Evolutionary conservation across 1,284 basidiomycete species (phyloP).

Genomic region (Microstroma glucosiphilum): DNA sequence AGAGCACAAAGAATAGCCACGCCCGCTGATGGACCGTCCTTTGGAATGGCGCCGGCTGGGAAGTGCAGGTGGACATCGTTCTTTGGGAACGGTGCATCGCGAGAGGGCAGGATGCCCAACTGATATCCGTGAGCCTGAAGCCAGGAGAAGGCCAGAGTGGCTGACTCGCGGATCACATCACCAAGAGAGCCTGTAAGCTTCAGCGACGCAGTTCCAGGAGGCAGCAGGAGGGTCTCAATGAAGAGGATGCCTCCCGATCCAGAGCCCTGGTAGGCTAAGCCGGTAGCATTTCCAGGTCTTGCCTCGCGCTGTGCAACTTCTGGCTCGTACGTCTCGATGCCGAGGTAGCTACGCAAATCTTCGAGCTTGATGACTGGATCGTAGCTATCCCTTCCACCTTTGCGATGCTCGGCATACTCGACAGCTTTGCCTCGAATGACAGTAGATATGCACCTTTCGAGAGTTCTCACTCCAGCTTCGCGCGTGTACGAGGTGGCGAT

Average conservation of each 20-base stretch:
- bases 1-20: conserved; percentile 80
- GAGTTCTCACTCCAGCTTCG: conserved; percentile 83
- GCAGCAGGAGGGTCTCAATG: conserved; percentile 67
- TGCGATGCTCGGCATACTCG: conserved; percentile 71
- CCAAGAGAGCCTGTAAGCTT: conserved; percentile 70
- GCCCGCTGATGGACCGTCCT: conserved; percentile 78
- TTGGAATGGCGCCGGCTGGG: conserved; percentile 77
- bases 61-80: conserved; percentile 83
- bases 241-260: conserved; percentile 80
- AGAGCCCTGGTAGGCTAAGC: conserved; percentile 78
- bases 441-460: conserved; percentile 79
- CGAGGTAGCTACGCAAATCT: conserved; percentile 78
- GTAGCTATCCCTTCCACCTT: conserved; percentile 57
- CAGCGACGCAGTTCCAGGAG: conserved; percentile 64
- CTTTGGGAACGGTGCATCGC: conserved; percentile 66
- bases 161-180: conserved; percentile 75
- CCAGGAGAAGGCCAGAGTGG: conserved; percentile 66
- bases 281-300: conserved; percentile 68
- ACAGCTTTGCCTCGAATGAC: conserved; percentile 63
- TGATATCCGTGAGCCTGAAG: conserved; percentile 72
- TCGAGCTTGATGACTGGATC: conserved; percentile 61
- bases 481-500: conserved; percentile 73
- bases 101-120: conserved; percentile 65
- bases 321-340: conserved; percentile 71
- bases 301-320: conserved; percentile 70